Conservation (phyloP, 805 yeast species). For the Metschnikowia vanudenii region DNA sequence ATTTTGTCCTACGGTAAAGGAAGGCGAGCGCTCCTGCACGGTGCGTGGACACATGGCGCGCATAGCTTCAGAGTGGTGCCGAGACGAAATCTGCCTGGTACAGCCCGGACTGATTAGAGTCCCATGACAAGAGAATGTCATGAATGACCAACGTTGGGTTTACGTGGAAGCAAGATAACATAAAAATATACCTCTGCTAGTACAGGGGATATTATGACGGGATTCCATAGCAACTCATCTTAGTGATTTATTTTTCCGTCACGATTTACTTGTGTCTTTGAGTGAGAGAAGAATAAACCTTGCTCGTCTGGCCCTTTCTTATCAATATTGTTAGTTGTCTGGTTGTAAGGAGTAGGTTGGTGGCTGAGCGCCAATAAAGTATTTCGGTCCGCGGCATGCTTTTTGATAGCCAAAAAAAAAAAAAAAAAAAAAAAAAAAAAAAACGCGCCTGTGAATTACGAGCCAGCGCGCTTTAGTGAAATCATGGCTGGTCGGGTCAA, state of each 20-base stretch:
- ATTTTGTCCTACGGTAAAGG: constrained; percentile 19
- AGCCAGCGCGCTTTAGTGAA: neutral
- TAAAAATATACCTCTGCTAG: no score
- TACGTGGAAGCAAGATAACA: no score
- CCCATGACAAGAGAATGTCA: no score
- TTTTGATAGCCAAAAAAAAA: neutral
- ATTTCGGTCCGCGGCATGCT: neutral
- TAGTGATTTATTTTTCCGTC: no score
- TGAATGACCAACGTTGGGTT: no score
- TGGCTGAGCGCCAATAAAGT: neutral
- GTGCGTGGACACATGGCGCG: constrained; percentile 12
- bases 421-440: no score
- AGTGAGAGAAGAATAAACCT: no score
- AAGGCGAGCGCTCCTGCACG: constrained; percentile 20
- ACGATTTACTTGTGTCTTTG: no score
- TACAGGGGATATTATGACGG: no score
- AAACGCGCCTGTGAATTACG: neutral
- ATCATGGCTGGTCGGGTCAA: neutral
- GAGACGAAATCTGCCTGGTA: constrained; percentile 2
- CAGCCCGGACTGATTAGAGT: neutral
- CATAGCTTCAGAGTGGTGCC: constrained; percentile 6
- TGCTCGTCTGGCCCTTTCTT: neutral
- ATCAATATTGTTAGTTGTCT: neutral
- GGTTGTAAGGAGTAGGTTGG: neutral
- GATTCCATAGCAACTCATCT: no score